Evolutionary conservation across 768 basidiomycete genomes (phyloP).

Genomic region (Suillus spraguei): DNA sequence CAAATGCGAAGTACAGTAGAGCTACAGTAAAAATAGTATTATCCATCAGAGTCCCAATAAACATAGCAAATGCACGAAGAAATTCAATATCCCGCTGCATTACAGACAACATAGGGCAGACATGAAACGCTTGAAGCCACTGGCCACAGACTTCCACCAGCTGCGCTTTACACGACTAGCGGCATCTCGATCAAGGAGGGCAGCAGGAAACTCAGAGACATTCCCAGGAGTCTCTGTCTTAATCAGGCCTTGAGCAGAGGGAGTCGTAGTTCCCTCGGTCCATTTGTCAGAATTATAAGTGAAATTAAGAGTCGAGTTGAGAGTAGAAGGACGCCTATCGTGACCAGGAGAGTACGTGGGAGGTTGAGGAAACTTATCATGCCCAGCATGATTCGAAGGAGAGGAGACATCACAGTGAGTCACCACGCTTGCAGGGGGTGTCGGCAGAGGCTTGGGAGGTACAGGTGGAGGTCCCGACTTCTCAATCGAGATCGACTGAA

Average conservation of each 20-base stretch:
- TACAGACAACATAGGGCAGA: not conserved
- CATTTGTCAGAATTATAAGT: slow-evolving; percentile 33
- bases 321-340: slow-evolving; percentile 30
- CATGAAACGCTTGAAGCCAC: slow-evolving; percentile 3
- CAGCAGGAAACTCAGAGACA: slow-evolving; percentile 16
- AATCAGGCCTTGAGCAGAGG: slow-evolving; percentile 25
- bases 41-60: slow-evolving; percentile 10
- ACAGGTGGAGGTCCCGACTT: slow-evolving; percentile 21
- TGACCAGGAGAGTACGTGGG: slow-evolving; percentile 32
- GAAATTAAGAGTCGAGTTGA: slow-evolving; percentile 9
- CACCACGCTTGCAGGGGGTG: slow-evolving; percentile 29
- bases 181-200: too few species aligned
- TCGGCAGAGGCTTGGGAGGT: slow-evolving; percentile 34
- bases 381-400: slow-evolving; percentile 16
- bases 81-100: not conserved
- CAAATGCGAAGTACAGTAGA: not conserved
- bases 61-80: not conserved
- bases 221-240: slow-evolving; percentile 24
- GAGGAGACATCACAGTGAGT: slow-evolving; percentile 29
- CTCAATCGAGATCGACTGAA: slow-evolving; percentile 22
- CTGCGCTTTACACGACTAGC: not conserved
- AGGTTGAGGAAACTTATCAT: slow-evolving; percentile 24
- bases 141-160: slow-evolving; percentile 1
- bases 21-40: slow-evolving; percentile 9
- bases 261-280: slow-evolving; percentile 24